Evolutionary conservation across 2,329 filamentous ascomycete genomes (phyloP).

Genomic region (Sporothrix brasiliensis): DNA sequence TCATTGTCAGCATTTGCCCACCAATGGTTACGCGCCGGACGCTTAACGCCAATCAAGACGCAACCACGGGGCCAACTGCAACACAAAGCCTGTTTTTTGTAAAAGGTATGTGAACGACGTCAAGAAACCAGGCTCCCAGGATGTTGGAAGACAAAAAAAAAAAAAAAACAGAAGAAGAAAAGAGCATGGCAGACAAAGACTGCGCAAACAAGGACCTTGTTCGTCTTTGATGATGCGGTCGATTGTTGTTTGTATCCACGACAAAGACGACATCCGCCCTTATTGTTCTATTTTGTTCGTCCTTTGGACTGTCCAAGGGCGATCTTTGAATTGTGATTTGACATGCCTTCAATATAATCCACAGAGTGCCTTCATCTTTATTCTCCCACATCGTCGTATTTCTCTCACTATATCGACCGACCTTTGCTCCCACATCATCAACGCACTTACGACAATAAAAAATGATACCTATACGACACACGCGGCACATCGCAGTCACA

Average conservation of each 20-base stretch:
- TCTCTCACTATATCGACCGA: too few species aligned
- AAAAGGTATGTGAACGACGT: neutral
- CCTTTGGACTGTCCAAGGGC: neutral
- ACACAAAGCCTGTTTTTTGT: conserved; percentile 22
- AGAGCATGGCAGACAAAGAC: neutral
- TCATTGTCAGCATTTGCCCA: neutral
- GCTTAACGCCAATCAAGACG: conserved; percentile 16
- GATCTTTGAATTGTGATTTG: neutral
- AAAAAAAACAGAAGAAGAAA: neutral
- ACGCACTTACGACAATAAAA: neutral
- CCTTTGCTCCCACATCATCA: too few species aligned
- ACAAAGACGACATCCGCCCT: neutral
- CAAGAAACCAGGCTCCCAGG: neutral
- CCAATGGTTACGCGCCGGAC: conserved; percentile 29
- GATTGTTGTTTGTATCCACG: conserved; percentile 7
- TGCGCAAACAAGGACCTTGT: neutral
- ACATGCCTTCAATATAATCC: neutral
- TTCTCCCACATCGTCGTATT: neutral
- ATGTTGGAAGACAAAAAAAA: neutral
- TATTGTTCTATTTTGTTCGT: neutral
- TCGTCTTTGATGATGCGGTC: conserved; percentile 6
- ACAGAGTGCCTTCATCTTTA: neutral
- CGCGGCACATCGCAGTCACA: neutral
- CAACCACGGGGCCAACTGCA: neutral
- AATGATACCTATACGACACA: conserved; percentile 10